Base-by-base conservation (phyloP, 2,329 filamentous ascomycete genomes). In the Fusarium tjaetaba region DNA sequence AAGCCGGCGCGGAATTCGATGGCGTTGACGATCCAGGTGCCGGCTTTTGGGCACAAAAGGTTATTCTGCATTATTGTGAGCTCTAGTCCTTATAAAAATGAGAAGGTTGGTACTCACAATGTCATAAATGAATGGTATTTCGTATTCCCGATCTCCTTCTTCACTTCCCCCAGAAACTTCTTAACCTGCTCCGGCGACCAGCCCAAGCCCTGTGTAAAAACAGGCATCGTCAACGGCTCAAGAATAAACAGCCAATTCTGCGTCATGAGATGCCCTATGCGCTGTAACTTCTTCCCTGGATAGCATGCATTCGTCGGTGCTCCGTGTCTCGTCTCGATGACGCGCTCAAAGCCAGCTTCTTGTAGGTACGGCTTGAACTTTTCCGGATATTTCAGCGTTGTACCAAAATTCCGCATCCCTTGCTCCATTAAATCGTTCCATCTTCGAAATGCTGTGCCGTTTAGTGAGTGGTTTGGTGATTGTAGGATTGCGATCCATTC, bases 61-160 rank as follows among this genome's bases (percentile, higher is more conserved):
- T 76, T 51, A 76, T 70, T 57, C 73, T 76, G 10, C 4, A 28
- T 60, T 7, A 11, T 2, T 11, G n/a, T 73, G 43, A 75, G 73
- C 36, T 28, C 46, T 28, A 49, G 3, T 3, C 10, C 26, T 28
- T 11, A 3, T 7, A 11, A 2, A 3, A 20, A 13, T 9, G 5
- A 56, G 48, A 14, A 7, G n/a, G 20, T 42, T 56, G 2, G 41
- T 51, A 71, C 74, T 72, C 36, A 77, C 74, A 76, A 60, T 22
- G 74, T 76, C 74, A 76, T 76, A 56, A 72, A 76, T 24, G 74
- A 76, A 59, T 76, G 74, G 36, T 77, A 76, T 55, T 75, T 42
- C 26, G 62, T 76, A 38, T 76, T 71, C 18, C 41, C 60, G 70
- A 76, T 66, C 52, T 76, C 74, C 53, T 49, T 68, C 56, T 64